Conservation (phyloP, 164 flowering plant species). For the Chloranthus sessilifolius region DNA sequence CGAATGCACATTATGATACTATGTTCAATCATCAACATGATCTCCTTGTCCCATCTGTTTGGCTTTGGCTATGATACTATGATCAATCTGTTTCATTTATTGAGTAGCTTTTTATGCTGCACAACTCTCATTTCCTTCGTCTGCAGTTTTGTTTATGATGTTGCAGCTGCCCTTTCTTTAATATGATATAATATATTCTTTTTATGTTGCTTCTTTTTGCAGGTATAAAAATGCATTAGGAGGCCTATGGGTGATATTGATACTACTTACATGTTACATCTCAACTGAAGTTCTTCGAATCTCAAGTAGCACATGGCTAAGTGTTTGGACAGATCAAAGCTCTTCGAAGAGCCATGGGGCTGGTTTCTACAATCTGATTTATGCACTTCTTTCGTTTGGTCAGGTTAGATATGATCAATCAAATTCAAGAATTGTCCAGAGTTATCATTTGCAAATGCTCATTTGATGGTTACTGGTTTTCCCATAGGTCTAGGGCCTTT, state of each 20-base stretch:
- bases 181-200: not conserved
- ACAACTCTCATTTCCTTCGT: too few relatives aligned
- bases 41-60: too few relatives aligned
- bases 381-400: constrained; percentile 71
- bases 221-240: constrained; percentile 95
- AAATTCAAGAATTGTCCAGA: not conserved
- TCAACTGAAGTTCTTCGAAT: constrained; percentile 71
- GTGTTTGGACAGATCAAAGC: constrained; percentile 84
- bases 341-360: constrained; percentile 40
- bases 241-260: constrained; percentile 77
- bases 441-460: not conserved
- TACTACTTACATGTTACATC: constrained; percentile 69
- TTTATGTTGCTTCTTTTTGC: constrained; percentile 9
- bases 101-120: too few relatives aligned
- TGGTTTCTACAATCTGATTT: constrained; percentile 64
- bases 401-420: constrained; percentile 41
- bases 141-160: too few relatives aligned
- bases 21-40: too few relatives aligned
- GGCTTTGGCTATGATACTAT: too few relatives aligned
- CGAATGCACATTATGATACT: too few relatives aligned
- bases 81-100: too few relatives aligned
- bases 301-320: constrained; percentile 95
- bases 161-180: too few relatives aligned
- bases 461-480: not conserved
- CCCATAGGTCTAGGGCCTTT: not conserved